Conservation (phyloP, 129 eudicot genomes). For the Calendula officinalis region DNA sequence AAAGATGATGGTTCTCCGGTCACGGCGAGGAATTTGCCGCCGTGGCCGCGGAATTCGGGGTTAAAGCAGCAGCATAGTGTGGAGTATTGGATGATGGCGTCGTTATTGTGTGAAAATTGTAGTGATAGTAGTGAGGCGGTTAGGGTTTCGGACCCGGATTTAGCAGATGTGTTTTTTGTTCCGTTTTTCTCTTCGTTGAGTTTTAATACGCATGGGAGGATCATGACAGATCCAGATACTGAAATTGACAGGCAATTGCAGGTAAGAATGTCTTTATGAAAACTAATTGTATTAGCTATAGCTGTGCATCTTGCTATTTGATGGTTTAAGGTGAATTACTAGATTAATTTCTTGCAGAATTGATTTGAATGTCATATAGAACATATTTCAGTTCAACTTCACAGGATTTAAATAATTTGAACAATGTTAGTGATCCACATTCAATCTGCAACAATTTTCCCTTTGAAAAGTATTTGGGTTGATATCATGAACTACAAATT, state of each 20-base stretch:
- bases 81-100: slow-evolving; percentile 99
- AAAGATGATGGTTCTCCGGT: slow-evolving; percentile 43
- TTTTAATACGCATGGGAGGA: slow-evolving; percentile 68
- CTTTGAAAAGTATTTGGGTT: slow-evolving; percentile 3
- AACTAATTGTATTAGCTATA: background rate
- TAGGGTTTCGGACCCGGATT: slow-evolving; percentile 82
- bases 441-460: background rate
- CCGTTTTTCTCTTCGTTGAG: slow-evolving; percentile 93
- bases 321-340: background rate
- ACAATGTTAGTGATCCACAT: slow-evolving; percentile 15
- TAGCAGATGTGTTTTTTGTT: slow-evolving; percentile 83
- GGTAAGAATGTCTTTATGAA: too few species aligned
- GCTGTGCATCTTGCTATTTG: background rate
- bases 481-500: background rate
- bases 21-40: slow-evolving; percentile 58
- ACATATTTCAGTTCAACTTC: background rate
- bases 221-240: slow-evolving; percentile 78
- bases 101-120: slow-evolving; percentile 43
- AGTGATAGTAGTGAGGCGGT: slow-evolving; percentile 55
- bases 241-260: slow-evolving; percentile 66
- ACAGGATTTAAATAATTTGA: background rate
- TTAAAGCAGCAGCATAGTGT: slow-evolving; percentile 85
- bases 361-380: background rate
- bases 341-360: background rate
- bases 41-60: slow-evolving; percentile 72